phyloP scores from a whole-genome alignment of 257 asterid species.

The Coffea eugenioides region DNA sequence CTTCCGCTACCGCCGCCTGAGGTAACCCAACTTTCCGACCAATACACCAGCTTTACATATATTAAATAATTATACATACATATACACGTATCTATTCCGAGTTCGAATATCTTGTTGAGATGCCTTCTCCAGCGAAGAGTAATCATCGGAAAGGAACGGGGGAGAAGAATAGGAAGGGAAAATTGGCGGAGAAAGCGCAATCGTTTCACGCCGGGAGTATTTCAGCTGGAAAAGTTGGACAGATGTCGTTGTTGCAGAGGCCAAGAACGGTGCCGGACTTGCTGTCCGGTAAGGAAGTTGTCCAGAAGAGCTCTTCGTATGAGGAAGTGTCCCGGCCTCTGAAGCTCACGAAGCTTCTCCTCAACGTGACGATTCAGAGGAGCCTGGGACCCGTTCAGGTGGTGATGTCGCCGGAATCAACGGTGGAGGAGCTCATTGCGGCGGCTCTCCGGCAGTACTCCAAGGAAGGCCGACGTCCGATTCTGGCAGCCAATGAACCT shows the following conservation, averaged over 20 bases:
- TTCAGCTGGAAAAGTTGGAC: neutral
- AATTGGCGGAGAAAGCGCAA: conserved; percentile 49
- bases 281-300: conserved; percentile 12
- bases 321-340: conserved; percentile 14
- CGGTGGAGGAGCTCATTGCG: conserved; percentile 67
- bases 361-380: conserved; percentile 82
- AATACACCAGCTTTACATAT: neutral
- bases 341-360: conserved; percentile 62
- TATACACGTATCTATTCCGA: neutral
- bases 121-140: conserved; percentile 75
- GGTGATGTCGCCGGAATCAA: conserved; percentile 61
- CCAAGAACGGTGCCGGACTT: conserved; percentile 81
- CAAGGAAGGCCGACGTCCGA: conserved; percentile 70
- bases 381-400: conserved; percentile 77
- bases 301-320: conserved; percentile 1
- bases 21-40: conserved; percentile 15
- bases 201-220: conserved; percentile 52
- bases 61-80: neutral
- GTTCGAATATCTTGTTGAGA: conserved; percentile 10
- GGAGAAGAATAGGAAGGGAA: conserved; percentile 60
- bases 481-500: conserved; percentile 33
- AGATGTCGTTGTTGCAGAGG: conserved; percentile 38
- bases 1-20: conserved; percentile 47
- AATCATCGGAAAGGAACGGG: conserved; percentile 43
- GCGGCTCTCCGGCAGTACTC: conserved; percentile 64